Evolutionary conservation across 225 moss, liverwort and hornwort genomes (phyloP).

Genomic region (Marchantia polymorpha): DNA sequence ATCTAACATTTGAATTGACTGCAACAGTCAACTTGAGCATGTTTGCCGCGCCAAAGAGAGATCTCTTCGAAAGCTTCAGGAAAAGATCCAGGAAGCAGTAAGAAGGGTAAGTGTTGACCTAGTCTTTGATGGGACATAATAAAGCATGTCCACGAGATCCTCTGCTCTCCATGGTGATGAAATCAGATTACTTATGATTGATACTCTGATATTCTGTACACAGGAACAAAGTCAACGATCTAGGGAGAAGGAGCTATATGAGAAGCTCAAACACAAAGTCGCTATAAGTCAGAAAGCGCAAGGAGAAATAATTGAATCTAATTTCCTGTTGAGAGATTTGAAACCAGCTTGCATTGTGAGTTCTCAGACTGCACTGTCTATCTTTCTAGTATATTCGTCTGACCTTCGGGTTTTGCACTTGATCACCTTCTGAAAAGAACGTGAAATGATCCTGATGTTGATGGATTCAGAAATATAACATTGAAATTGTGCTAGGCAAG

Average conservation of each 20-base stretch:
- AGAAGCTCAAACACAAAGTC: conserved; percentile 85
- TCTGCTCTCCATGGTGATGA: not conserved
- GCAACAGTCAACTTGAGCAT: conserved; percentile 84
- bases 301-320: conserved; percentile 78
- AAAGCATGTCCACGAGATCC: not conserved
- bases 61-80: conserved; percentile 83
- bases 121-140: not conserved
- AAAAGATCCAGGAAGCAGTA: conserved; percentile 78
- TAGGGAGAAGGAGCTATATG: conserved; percentile 79
- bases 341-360: conserved; percentile 91
- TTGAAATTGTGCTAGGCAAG: too few species aligned
- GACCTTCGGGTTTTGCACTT: not conserved
- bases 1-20: not conserved
- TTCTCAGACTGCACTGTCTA: not conserved
- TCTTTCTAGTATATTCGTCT: not conserved
- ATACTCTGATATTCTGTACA: not conserved
- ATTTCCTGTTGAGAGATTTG: conserved; percentile 78
- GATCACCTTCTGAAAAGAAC: not conserved
- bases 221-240: conserved; percentile 78
- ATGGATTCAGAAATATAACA: too few species aligned
- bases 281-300: conserved; percentile 72
- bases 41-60: conserved; percentile 89
- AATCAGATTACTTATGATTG: not conserved
- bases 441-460: not conserved
- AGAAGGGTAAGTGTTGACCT: conserved; percentile 51